Evolutionary conservation across 805 yeast species (phyloP).

Genomic region (Candida sphagnicola): DNA sequence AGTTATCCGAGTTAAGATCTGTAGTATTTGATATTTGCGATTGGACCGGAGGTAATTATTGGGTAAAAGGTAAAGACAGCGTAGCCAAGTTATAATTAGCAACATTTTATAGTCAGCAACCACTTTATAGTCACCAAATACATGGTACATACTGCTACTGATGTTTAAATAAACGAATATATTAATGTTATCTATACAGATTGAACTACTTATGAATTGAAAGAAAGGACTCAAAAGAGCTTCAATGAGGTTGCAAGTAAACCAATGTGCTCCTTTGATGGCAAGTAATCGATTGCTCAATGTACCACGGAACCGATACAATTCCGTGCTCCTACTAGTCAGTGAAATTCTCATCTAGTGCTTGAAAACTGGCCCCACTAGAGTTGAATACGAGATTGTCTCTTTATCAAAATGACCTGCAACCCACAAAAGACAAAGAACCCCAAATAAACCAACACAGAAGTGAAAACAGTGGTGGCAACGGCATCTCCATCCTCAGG

Average conservation of each 20-base stretch:
- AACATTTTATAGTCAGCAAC: no score
- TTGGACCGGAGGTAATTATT: conserved; percentile 62
- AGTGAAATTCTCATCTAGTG: no score
- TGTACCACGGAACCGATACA: no score
- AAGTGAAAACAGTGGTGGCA: conserved; percentile 85
- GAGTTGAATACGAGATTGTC: conserved; percentile 57
- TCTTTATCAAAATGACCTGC: conserved; percentile 64
- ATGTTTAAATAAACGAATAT: neutral
- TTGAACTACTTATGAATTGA: neutral
- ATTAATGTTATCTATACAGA: neutral
- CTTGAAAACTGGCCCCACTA: no score
- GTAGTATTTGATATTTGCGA: conserved; percentile 61
- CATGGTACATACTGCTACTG: no score
- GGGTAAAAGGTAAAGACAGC: conserved; percentile 50
- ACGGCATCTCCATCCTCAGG: conserved; percentile 94
- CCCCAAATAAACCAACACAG: conserved; percentile 74
- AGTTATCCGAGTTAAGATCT: conserved; percentile 54
- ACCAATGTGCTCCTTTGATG: no score
- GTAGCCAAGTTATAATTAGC: conserved; percentile 51
- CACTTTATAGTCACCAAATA: no score
- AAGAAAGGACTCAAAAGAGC: no score
- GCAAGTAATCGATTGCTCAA: no score
- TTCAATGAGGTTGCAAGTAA: no score
- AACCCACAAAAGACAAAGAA: conserved; percentile 90
- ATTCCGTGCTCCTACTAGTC: no score